Evolutionary conservation across 352 stramenopile species (phyloP).

Genomic region (Pythium coloratum): DNA sequence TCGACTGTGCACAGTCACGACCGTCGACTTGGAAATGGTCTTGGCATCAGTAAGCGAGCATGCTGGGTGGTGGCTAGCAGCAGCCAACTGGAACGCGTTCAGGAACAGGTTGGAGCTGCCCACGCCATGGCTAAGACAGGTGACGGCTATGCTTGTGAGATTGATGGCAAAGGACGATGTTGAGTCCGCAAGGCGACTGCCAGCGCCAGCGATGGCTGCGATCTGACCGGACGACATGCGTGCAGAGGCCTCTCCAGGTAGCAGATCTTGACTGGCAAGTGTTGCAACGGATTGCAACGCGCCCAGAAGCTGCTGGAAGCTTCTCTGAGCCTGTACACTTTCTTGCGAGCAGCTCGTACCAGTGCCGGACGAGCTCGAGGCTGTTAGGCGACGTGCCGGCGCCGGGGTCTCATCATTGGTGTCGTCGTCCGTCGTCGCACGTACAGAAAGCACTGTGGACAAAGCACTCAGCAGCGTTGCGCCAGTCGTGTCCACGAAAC

Average conservation of each 20-base stretch:
- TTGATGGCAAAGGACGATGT: conserved; percentile 32
- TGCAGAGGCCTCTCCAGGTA: conserved; percentile 40
- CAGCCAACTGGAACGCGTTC: conserved; percentile 42
- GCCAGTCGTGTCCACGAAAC: conserved; percentile 45
- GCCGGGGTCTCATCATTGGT: neutral
- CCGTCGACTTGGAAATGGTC: conserved; percentile 40
- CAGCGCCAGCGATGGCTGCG: conserved; percentile 37
- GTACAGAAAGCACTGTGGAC: conserved; percentile 39
- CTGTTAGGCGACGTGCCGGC: neutral
- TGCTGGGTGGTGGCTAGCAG: conserved; percentile 34
- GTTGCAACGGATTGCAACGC: conserved; percentile 55
- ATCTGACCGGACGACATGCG: conserved; percentile 35
- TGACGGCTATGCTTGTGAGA: conserved; percentile 42
- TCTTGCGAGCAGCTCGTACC: conserved; percentile 12
- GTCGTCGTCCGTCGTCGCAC: neutral
- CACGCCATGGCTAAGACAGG: conserved; percentile 32
- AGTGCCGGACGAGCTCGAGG: neutral
- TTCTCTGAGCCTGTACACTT: conserved; percentile 20
- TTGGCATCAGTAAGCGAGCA: conserved; percentile 44
- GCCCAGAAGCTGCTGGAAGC: conserved; percentile 36
- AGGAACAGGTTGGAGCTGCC: conserved; percentile 43
- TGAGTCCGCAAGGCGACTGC: conserved; percentile 15
- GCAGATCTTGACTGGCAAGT: conserved; percentile 49
- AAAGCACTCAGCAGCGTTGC: conserved; percentile 46
- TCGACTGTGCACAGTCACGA: conserved; percentile 52